A percentile compares a stretch with the other conserved stretches of the same genome.
Evolutionary conservation across 306 rosid genomes (phyloP).

Genomic region (Vicia villosa): DNA sequence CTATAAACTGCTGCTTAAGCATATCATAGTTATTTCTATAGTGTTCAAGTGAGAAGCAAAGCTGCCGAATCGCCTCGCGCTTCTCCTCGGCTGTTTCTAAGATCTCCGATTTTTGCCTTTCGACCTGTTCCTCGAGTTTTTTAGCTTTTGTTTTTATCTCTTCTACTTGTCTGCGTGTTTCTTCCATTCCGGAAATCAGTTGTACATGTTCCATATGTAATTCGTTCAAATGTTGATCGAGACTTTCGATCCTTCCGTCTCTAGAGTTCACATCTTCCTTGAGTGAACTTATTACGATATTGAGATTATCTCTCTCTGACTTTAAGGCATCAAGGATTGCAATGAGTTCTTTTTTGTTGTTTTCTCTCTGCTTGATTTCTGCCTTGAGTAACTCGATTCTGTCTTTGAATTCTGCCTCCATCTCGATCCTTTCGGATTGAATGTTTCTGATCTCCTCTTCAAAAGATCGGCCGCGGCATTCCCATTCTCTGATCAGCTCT

Average conservation of each 20-base stretch:
- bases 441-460: conserved; percentile 86
- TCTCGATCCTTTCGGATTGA: conserved; percentile 56
- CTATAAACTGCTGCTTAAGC: conserved; percentile 62
- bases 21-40: conserved; percentile 61
- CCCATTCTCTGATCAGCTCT: conserved; percentile 71
- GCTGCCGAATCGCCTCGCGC: conserved; percentile 89
- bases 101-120: conserved; percentile 63
- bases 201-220: conserved; percentile 55
- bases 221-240: conserved; percentile 53
- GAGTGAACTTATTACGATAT: conserved; percentile 45
- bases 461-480: conserved; percentile 62
- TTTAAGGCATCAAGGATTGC: conserved; percentile 43
- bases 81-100: conserved; percentile 83
- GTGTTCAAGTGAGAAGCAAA: conserved; percentile 85
- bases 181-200: conserved; percentile 54
- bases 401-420: conserved; percentile 53
- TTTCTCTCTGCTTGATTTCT: conserved; percentile 49
- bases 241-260: conserved; percentile 48
- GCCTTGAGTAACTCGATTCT: conserved; percentile 55
- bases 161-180: conserved; percentile 45
- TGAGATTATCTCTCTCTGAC: conserved; percentile 58
- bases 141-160: conserved; percentile 53
- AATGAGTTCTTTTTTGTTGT: conserved; percentile 48
- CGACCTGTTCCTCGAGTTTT: conserved; percentile 65
- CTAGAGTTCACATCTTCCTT: conserved; percentile 45